Evolutionary conservation across 805 yeast genomes (phyloP).

Genomic region (Candida sphagnicola): DNA sequence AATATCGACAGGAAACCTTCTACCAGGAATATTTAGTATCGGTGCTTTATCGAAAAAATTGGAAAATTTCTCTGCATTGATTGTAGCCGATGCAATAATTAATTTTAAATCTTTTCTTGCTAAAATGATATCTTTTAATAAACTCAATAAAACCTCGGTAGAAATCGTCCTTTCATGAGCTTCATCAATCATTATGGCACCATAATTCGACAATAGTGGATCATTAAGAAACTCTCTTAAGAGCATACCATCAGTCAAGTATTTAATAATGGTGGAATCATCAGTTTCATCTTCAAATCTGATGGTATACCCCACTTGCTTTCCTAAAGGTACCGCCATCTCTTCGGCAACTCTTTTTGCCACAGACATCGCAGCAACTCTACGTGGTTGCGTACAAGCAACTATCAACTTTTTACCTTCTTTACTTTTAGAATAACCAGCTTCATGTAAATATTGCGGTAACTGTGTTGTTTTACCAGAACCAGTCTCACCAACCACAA

Average conservation of each 20-base stretch:
- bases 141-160: constrained; percentile 80
- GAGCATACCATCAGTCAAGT: constrained; percentile 95
- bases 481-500: constrained; percentile 85
- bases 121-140: constrained; percentile 65
- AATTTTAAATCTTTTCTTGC: constrained; percentile 68
- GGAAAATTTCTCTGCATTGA: constrained; percentile 86
- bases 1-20: constrained; percentile 88
- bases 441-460: constrained; percentile 83
- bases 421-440: constrained; percentile 61
- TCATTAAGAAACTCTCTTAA: constrained; percentile 79
- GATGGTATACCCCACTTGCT: constrained; percentile 83
- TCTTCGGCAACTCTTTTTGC: constrained; percentile 92
- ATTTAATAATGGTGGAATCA: constrained; percentile 68
- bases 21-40: constrained; percentile 84
- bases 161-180: constrained; percentile 95
- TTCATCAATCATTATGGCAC: constrained; percentile 91
- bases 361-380: constrained; percentile 92
- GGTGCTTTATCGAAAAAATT: constrained; percentile 80
- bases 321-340: constrained; percentile 74
- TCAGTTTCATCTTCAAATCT: constrained; percentile 81
- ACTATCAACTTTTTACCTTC: constrained; percentile 30
- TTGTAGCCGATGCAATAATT: constrained; percentile 89
- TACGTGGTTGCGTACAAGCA: constrained; percentile 91
- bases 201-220: constrained; percentile 62
- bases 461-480: constrained; percentile 94